Conservation (phyloP, 257 asterid genomes). For the Ligustrum vulgare region DNA sequence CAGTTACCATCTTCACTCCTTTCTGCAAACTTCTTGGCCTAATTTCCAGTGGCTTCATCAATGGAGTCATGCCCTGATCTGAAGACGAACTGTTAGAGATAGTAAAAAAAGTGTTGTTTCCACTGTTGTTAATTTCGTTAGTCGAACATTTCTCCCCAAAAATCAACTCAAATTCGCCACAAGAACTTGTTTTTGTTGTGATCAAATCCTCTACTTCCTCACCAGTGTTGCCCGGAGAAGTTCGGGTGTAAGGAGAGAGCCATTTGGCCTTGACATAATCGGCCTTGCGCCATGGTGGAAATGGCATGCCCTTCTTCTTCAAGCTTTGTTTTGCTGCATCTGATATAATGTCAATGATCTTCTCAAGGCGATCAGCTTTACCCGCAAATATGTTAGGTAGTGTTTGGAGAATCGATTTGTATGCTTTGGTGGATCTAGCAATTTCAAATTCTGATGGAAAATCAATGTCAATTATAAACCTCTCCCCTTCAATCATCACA, state of each 20-base stretch:
- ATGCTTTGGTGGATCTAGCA: conserved; percentile 79
- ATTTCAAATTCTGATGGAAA: conserved; percentile 84
- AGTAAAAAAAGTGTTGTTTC: too few species aligned
- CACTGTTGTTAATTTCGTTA: neutral
- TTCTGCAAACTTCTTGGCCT: conserved; percentile 41
- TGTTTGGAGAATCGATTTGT: conserved; percentile 56
- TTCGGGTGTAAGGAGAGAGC: conserved; percentile 65
- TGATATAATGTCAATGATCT: conserved; percentile 52
- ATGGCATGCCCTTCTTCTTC: conserved; percentile 82
- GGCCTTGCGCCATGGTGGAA: conserved; percentile 86
- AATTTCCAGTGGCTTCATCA: conserved; percentile 41
- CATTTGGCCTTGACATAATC: conserved; percentile 83
- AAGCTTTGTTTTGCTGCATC: conserved; percentile 82
- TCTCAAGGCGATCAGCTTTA: conserved; percentile 69
- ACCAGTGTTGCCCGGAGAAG: neutral
- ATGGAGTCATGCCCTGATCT: conserved; percentile 1
- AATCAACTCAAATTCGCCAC: conserved; percentile 21
- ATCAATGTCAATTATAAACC: conserved; percentile 53
- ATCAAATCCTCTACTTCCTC: conserved; percentile 13
- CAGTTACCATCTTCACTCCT: conserved; percentile 57
- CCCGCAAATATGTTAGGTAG: conserved; percentile 72
- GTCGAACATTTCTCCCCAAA: conserved; percentile 27
- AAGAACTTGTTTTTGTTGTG: neutral
- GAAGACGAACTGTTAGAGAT: neutral
- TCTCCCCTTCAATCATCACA: conserved; percentile 53